Evolutionary conservation across 345 rosid species (phyloP).

Genomic region (Sisymbrium altissimum): DNA sequence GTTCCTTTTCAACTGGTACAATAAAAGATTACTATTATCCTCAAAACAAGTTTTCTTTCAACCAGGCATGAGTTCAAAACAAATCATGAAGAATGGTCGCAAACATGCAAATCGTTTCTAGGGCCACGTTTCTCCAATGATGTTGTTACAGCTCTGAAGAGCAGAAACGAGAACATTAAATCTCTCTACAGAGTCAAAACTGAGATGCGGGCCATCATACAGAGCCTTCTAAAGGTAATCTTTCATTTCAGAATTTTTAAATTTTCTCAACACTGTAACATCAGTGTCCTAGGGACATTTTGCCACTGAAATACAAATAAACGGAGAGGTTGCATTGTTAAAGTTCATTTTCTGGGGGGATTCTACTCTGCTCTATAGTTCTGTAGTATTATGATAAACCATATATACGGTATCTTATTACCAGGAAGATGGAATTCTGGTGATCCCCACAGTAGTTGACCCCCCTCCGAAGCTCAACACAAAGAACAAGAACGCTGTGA

Average conservation of each 20-base stretch:
- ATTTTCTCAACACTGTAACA: neutral
- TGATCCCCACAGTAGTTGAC: slow-evolving; percentile 78
- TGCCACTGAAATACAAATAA: neutral
- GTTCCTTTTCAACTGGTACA: neutral
- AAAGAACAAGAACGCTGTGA: slow-evolving; percentile 44
- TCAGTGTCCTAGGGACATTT: neutral
- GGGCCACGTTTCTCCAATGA: slow-evolving; percentile 53
- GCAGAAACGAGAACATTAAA: slow-evolving; percentile 52
- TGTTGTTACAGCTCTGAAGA: slow-evolving; percentile 56
- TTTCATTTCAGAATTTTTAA: neutral
- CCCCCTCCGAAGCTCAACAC: slow-evolving; percentile 58
- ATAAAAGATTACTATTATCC: neutral
- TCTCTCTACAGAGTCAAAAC: slow-evolving; percentile 61
- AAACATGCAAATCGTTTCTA: slow-evolving; percentile 65
- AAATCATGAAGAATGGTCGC: slow-evolving; percentile 86
- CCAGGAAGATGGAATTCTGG: slow-evolving; percentile 76
- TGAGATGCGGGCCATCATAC: slow-evolving; percentile 74
- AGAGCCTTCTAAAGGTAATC: slow-evolving; percentile 72
- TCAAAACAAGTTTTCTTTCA: neutral
- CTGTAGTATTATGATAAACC: neutral
- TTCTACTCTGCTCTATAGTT: neutral
- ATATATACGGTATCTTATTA: slow-evolving; percentile 7
- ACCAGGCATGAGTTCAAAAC: slow-evolving; percentile 82
- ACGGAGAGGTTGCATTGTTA: neutral
- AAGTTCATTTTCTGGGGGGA: neutral